phyloP scores from a whole-genome alignment of 495 filamentous ascomycete species.

The Pyrenula massariospora region DNA sequence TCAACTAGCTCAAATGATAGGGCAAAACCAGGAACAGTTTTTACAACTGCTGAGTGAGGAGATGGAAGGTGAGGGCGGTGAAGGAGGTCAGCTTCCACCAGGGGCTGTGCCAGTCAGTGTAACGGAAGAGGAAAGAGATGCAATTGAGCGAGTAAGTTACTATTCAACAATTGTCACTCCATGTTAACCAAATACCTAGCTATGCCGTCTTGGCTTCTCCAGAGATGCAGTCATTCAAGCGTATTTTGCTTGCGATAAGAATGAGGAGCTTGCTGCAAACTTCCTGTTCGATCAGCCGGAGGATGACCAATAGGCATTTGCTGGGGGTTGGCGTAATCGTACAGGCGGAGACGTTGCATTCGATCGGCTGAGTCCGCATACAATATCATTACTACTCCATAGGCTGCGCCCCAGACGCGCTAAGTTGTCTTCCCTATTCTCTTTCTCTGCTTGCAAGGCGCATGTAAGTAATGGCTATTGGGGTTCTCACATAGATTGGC shows the following conservation, averaged over 20 bases:
- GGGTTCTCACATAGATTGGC: background rate
- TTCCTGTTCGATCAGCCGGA: constrained; percentile 96
- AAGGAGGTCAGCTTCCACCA: constrained; percentile 57
- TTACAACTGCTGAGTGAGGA: constrained; percentile 78
- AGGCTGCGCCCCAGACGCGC: background rate
- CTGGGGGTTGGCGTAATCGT: too few species aligned
- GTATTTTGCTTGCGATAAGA: constrained; percentile 98
- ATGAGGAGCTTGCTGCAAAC: constrained; percentile 94
- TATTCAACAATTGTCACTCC: background rate
- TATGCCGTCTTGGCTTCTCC: constrained; percentile 84
- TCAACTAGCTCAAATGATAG: constrained; percentile 82
- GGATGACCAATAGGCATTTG: constrained; percentile 53
- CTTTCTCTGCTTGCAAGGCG: background rate
- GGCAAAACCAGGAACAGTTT: constrained; percentile 84
- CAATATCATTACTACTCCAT: background rate
- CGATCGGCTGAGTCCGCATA: too few species aligned
- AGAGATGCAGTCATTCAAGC: constrained; percentile 93
- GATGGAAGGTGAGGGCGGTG: constrained; percentile 44
- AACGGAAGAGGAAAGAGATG: constrained; percentile 90
- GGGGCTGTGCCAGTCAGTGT: constrained; percentile 83
- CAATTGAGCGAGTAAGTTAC: constrained; percentile 80
- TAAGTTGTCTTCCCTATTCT: background rate
- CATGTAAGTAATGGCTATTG: background rate
- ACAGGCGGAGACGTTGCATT: too few species aligned
- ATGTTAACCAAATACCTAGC: constrained; percentile 37